These are phyloP conservation scores for Phytophthora sojae DNA, from an alignment of 352 stramenopile species.

Conservation along the genomic window DNA sequence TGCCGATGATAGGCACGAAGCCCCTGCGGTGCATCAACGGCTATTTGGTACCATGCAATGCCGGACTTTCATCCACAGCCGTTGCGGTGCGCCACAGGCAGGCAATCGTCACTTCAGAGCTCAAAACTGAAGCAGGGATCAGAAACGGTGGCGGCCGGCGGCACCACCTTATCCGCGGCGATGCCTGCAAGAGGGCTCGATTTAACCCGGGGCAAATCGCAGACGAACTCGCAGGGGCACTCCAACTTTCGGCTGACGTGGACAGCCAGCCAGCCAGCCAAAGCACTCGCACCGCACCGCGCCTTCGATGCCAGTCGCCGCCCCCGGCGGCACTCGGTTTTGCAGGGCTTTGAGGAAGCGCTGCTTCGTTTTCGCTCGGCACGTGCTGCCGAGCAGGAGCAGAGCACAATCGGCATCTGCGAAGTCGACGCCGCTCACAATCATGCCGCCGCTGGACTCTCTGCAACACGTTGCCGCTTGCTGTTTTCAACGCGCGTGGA, in stretches of 20 bases:
- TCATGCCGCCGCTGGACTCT: constrained; percentile 14
- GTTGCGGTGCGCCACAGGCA: constrained; percentile 1
- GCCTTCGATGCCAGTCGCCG: not conserved
- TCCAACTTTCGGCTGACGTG: constrained; percentile 1
- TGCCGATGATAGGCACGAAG: constrained; percentile 4
- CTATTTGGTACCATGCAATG: constrained; percentile 15
- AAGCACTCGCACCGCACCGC: not conserved
- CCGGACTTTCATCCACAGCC: not conserved
- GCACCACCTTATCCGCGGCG: constrained; percentile 7
- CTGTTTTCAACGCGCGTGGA: constrained; percentile 18
- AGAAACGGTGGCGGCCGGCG: constrained; percentile 11
- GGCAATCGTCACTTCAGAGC: not conserved
- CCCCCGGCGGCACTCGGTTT: not conserved
- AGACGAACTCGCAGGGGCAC: not conserved
- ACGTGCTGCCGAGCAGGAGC: constrained; percentile 29
- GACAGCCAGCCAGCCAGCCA: not conserved
- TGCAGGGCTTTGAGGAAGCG: constrained; percentile 12
- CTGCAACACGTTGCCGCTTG: constrained; percentile 8
- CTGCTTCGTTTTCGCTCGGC: constrained; percentile 32
- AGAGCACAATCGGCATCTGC: constrained; percentile 32
- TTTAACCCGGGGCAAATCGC: constrained; percentile 17
- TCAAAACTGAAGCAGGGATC: constrained; percentile 28
- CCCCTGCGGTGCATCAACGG: not conserved
- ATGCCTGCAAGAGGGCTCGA: not conserved
- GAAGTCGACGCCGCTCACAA: constrained; percentile 26